Conservation (phyloP, 768 basidiomycete species). For the Ephemerocybe angulata region DNA sequence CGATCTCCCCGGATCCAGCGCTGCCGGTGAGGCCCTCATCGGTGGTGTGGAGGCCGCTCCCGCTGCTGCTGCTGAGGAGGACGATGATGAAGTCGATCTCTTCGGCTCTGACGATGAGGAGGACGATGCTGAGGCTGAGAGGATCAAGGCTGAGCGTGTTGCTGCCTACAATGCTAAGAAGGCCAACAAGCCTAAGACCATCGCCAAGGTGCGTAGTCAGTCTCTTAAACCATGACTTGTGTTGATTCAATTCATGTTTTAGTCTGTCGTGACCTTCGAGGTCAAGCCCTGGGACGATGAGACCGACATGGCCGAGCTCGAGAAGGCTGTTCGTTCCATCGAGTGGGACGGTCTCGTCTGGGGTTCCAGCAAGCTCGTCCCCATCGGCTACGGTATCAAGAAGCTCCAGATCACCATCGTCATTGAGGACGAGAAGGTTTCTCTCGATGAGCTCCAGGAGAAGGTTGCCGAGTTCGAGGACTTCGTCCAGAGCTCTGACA, state of each 20-base stretch:
- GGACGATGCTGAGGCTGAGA: slow-evolving; percentile 81
- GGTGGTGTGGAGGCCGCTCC: slow-evolving; percentile 45
- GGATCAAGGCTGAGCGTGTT: slow-evolving; percentile 86
- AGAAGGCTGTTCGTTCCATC: slow-evolving; percentile 79
- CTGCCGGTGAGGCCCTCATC: slow-evolving; percentile 70
- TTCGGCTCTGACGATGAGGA: slow-evolving; percentile 79
- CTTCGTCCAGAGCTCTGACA: slow-evolving; percentile 86
- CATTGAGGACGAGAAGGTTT: slow-evolving; percentile 91
- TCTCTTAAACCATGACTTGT: slow-evolving; percentile 2
- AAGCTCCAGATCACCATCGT: slow-evolving; percentile 81
- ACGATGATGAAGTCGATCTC: slow-evolving; percentile 79
- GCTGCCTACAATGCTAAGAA: slow-evolving; percentile 93
- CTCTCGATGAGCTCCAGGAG: slow-evolving; percentile 91
- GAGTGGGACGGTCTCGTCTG: slow-evolving; percentile 90
- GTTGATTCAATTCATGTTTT: slow-evolving; percentile 7
- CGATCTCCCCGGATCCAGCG: slow-evolving; percentile 81
- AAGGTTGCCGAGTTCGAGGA: slow-evolving; percentile 82
- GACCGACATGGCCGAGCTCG: slow-evolving; percentile 91
- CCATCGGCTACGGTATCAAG: slow-evolving; percentile 87
- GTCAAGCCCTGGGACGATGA: slow-evolving; percentile 99
- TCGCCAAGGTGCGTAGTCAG: slow-evolving; percentile 66
- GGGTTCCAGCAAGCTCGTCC: slow-evolving; percentile 90
- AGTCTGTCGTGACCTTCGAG: slow-evolving; percentile 97
- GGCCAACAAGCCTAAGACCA: slow-evolving; percentile 81
- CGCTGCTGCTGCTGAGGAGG: slow-evolving; percentile 44